phyloP scores from a whole-genome alignment of 352 stramenopile species.

The Hyaloperonospora brassicae region DNA sequence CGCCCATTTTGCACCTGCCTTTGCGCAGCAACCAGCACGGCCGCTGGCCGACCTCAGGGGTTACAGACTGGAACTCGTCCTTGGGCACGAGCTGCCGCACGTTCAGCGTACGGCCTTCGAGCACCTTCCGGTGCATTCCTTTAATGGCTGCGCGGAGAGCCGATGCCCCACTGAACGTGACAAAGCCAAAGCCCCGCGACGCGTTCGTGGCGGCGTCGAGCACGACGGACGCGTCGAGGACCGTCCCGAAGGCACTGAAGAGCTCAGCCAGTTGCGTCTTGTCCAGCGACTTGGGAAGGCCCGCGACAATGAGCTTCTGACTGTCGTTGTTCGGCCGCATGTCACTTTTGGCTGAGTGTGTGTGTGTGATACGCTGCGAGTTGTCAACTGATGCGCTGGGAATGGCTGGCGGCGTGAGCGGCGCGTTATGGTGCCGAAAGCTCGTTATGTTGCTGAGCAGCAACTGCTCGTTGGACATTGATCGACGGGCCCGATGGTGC shows the following conservation, averaged over 20 bases:
- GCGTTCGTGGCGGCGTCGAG: constrained; percentile 45
- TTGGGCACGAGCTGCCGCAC: constrained; percentile 69
- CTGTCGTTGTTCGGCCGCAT: constrained; percentile 67
- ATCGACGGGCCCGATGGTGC: no score
- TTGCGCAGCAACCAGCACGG: constrained; percentile 73
- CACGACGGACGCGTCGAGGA: constrained; percentile 72
- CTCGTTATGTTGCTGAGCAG: no score
- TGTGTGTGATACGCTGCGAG: no score
- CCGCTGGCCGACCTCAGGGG: constrained; percentile 32
- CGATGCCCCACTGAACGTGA: constrained; percentile 66
- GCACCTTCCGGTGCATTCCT: constrained; percentile 64
- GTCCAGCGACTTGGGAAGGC: constrained; percentile 68
- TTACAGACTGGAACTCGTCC: constrained; percentile 48
- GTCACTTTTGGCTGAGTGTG: neutral
- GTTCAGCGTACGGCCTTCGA: constrained; percentile 66
- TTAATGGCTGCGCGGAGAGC: constrained; percentile 68
- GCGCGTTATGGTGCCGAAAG: no score
- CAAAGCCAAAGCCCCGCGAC: constrained; percentile 76
- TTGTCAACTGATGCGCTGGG: no score
- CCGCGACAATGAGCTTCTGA: constrained; percentile 81
- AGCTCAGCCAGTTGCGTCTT: constrained; percentile 57
- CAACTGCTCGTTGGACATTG: no score
- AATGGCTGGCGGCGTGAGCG: no score
- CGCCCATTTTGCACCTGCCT: constrained; percentile 68
- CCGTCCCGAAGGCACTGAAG: constrained; percentile 63